A percentile compares a stretch with the other conserved stretches of the same genome.
Conservation (phyloP, 208 protist genomes). For the Leishmania major region DNA sequence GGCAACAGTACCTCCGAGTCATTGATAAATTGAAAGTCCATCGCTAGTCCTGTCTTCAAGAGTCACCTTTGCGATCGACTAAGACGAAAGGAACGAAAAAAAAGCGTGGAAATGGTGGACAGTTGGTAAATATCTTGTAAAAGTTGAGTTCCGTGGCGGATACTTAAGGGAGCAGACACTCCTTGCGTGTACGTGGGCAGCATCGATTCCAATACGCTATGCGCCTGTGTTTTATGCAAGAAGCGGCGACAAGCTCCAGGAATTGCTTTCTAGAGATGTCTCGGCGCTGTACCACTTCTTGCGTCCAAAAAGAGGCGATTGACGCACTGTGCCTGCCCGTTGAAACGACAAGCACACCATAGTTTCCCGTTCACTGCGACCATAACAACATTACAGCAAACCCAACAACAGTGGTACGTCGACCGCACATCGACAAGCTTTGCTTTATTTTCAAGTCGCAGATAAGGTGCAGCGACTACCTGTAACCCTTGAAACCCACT, state of each 20-base stretch:
- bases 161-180: background rate
- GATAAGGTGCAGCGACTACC: background rate
- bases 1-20: conserved; percentile 35
- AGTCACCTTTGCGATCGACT: background rate
- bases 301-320: background rate
- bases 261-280: background rate
- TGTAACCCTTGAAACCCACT: background rate
- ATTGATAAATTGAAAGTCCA: conserved; percentile 46
- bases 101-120: background rate
- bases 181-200: background rate
- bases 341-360: background rate
- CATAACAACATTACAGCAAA: background rate
- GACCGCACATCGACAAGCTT: background rate
- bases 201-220: background rate
- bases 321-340: background rate
- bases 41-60: background rate
- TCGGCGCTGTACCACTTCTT: background rate
- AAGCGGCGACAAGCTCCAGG: background rate
- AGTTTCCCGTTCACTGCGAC: background rate
- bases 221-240: background rate
- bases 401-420: background rate
- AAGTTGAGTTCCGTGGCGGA: background rate
- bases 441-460: background rate
- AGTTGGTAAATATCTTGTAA: conserved; percentile 1
- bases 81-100: background rate